These are phyloP conservation scores for Phlyctochytrium bullatum DNA, from an alignment of 192 early-diverging fungal species.

Conservation along the genomic window DNA sequence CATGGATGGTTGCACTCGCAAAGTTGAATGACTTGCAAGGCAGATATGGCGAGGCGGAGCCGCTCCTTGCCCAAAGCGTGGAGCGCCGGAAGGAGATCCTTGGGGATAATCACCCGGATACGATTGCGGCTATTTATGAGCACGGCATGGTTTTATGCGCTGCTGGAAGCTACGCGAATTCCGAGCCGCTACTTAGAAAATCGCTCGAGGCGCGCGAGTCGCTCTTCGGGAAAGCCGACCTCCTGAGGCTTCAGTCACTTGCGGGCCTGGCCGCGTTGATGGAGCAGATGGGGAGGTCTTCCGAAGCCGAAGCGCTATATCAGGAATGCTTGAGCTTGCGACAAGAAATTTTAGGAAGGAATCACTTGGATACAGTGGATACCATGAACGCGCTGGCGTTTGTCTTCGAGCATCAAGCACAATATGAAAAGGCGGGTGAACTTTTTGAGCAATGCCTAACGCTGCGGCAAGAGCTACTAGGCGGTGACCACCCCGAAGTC, in stretches of 20 bases:
- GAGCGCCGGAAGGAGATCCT: background rate
- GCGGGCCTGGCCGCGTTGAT: background rate
- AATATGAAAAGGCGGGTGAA: background rate
- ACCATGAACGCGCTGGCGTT: no score
- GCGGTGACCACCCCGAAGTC: background rate
- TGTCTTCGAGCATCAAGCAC: no score
- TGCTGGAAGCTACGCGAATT: background rate
- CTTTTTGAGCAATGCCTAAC: background rate
- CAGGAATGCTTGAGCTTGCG: background rate
- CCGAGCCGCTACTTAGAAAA: no score
- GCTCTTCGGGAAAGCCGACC: background rate
- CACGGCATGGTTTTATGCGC: background rate
- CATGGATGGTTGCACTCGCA: background rate
- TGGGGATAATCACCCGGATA: background rate
- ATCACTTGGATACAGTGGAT: background rate
- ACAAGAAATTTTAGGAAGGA: background rate
- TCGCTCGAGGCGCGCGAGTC: background rate
- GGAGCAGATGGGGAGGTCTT: background rate
- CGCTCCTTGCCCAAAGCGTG: background rate
- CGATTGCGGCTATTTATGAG: background rate
- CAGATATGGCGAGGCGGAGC: constrained; percentile 1
- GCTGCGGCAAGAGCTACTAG: no score
- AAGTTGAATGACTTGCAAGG: background rate
- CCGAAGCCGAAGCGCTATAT: background rate
- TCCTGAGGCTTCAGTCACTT: no score